These are phyloP conservation scores for Colletotrichum orbiculare DNA, from an alignment of 2,329 filamentous ascomycete genomes.

Conservation along the genomic window DNA sequence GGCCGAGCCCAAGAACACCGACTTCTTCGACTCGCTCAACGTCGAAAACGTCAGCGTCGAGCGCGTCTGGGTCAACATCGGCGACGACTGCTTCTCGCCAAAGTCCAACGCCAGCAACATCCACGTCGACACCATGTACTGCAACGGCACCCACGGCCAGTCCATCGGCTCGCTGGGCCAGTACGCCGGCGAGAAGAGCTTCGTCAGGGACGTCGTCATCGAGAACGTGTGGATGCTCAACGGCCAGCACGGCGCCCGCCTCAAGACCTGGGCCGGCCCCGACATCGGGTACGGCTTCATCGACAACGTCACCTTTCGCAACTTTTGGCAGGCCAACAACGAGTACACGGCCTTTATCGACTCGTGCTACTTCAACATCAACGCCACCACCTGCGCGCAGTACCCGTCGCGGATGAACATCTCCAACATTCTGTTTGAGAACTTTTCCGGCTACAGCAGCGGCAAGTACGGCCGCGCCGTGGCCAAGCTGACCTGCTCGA, in stretches of 20 bases:
- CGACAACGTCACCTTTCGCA: conserved; percentile 70
- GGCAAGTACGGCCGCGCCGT: conserved; percentile 65
- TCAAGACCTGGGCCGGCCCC: conserved; percentile 71
- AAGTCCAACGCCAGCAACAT: conserved; percentile 72
- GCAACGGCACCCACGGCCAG: conserved; percentile 71
- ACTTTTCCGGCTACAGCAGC: conserved; percentile 65
- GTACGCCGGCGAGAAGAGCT: conserved; percentile 59
- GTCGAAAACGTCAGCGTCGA: conserved; percentile 37
- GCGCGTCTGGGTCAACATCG: conserved; percentile 62
- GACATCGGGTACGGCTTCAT: conserved; percentile 67
- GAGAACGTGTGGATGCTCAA: conserved; percentile 65
- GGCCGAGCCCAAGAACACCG: conserved; percentile 71
- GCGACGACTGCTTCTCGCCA: conserved; percentile 73
- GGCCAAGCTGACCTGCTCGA: conserved; percentile 64
- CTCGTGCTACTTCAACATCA: conserved; percentile 60
- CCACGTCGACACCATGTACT: conserved; percentile 67
- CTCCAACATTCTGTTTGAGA: conserved; percentile 66
- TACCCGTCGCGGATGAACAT: conserved; percentile 66
- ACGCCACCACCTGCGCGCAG: conserved; percentile 69
- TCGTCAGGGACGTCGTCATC: conserved; percentile 61
- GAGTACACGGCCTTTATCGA: conserved; percentile 71
- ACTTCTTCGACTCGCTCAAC: conserved; percentile 46
- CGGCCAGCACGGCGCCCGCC: conserved; percentile 67
- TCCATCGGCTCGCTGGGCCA: conserved; percentile 71
- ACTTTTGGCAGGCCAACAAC: conserved; percentile 66